Evolutionary conservation across 768 basidiomycete species (phyloP).

Genomic region (Suillus luteus): DNA sequence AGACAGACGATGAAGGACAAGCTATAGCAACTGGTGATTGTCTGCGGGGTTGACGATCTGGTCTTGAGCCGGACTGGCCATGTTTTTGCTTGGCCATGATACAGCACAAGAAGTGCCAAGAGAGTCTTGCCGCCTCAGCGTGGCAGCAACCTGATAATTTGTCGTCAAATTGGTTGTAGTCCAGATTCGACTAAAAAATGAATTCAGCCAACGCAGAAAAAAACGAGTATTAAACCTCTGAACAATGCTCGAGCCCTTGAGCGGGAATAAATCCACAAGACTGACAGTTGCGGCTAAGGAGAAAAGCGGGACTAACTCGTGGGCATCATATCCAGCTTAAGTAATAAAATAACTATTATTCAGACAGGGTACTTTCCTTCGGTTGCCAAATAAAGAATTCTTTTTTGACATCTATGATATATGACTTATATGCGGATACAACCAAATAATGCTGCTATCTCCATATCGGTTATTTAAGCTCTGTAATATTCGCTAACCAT

Average conservation of each 20-base stretch:
- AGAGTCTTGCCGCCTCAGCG: slow-evolving; percentile 35
- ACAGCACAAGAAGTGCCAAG: slow-evolving; percentile 39
- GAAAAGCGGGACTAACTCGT: slow-evolving; percentile 14
- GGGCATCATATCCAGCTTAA: slow-evolving; percentile 25
- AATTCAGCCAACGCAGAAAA: slow-evolving; percentile 5
- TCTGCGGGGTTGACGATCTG: slow-evolving; percentile 10
- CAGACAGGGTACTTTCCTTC: background rate
- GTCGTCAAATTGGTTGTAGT: slow-evolving; percentile 6
- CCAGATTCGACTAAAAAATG: slow-evolving; percentile 24
- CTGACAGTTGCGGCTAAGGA: slow-evolving; percentile 4
- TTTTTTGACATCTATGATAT: background rate
- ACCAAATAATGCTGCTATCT: background rate
- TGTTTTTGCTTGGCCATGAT: slow-evolving; percentile 58
- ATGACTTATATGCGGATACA: background rate
- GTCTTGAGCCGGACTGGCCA: slow-evolving; percentile 29
- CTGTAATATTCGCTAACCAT: slow-evolving; percentile 21
- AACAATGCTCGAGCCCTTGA: background rate
- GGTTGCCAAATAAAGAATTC: background rate
- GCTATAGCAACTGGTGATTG: slow-evolving; percentile 25
- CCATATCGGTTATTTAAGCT: background rate
- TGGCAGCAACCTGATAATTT: slow-evolving; percentile 24
- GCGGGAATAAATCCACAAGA: background rate
- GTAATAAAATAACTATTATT: slow-evolving; percentile 18
- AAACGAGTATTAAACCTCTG: background rate
- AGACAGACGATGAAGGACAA: slow-evolving; percentile 50